Conservation (phyloP, 2,329 filamentous ascomycete species). For the Fusarium denticulatum region DNA sequence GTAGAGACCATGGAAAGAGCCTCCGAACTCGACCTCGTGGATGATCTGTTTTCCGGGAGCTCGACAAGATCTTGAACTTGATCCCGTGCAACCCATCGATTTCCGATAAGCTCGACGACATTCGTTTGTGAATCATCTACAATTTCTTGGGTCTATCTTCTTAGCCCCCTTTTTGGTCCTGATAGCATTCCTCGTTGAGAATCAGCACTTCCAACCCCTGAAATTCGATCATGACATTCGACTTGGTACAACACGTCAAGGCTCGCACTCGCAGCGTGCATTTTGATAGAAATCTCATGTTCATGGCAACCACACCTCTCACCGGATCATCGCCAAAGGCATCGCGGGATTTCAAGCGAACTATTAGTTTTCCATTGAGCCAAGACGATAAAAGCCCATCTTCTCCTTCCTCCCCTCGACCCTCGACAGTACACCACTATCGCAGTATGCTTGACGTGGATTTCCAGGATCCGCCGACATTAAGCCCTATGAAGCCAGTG, state of each 20-base stretch:
- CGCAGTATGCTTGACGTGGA: constrained; percentile 65
- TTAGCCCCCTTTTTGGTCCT: constrained; percentile 50
- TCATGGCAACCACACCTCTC: constrained; percentile 25
- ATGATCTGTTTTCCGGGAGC: constrained; percentile 17
- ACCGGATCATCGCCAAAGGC: constrained; percentile 20
- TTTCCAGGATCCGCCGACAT: constrained; percentile 54
- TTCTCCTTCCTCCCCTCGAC: constrained; percentile 8
- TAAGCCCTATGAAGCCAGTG: constrained; percentile 56
- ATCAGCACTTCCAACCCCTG: constrained; percentile 42
- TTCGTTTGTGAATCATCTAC: constrained; percentile 56
- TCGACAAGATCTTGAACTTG: constrained; percentile 12
- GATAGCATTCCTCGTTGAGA: constrained; percentile 40
- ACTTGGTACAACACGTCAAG: constrained; percentile 56
- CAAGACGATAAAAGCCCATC: constrained; percentile 19
- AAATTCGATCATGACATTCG: constrained; percentile 51
- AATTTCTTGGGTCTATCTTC: constrained; percentile 55
- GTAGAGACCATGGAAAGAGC: constrained; percentile 41
- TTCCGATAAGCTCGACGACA: constrained; percentile 47
- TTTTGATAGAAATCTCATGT: constrained; percentile 50
- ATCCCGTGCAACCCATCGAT: constrained; percentile 38
- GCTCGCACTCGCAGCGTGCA: constrained; percentile 61
- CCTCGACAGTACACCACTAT: constrained; percentile 49
- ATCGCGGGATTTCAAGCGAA: constrained; percentile 45
- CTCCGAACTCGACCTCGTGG: constrained; percentile 35
- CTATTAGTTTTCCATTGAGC: constrained; percentile 45